Percentiles rank a stretch among this genome's conserved stretches.
phyloP scores from a whole-genome alignment of 352 stramenopile genomes.

The Globisporangium polare region DNA sequence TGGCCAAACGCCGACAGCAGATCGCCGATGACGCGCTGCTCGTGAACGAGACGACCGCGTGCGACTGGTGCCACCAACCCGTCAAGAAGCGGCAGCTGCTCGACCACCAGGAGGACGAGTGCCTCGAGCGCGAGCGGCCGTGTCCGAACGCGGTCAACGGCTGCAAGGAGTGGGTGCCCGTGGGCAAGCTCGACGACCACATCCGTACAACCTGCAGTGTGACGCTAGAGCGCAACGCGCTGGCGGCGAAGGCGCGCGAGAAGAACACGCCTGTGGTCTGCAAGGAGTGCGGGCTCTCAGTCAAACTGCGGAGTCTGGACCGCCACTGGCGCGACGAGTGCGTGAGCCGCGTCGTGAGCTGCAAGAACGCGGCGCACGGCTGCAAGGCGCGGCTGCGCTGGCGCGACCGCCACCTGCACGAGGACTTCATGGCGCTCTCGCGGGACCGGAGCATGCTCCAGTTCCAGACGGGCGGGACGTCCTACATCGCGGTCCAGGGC shows the following conservation, averaged over 20 bases:
- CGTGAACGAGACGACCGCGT: conserved; percentile 52
- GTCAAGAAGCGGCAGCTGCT: conserved; percentile 67
- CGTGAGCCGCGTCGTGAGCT: conserved; percentile 57
- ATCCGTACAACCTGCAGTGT: conserved; percentile 44
- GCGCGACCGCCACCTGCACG: conserved; percentile 66
- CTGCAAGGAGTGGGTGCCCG: conserved; percentile 68
- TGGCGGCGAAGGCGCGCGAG: conserved; percentile 40
- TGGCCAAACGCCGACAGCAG: conserved; percentile 32
- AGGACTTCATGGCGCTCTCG: conserved; percentile 49
- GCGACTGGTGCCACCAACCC: conserved; percentile 59
- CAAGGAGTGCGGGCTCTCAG: conserved; percentile 41
- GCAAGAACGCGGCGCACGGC: conserved; percentile 64
- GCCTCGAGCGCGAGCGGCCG: conserved; percentile 53
- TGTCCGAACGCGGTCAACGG: conserved; percentile 59
- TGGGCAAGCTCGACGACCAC: conserved; percentile 51
- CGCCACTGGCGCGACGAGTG: conserved; percentile 45
- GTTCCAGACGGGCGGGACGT: conserved; percentile 42
- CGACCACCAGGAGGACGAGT: conserved; percentile 81
- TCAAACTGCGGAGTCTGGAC: conserved; percentile 35
- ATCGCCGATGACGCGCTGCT: conserved; percentile 35
- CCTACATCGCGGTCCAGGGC: conserved; percentile 38
- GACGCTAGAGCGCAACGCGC: conserved; percentile 45
- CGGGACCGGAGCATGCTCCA: conserved; percentile 43
- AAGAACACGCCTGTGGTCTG: conserved; percentile 45
- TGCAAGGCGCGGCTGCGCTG: conserved; percentile 54